Base-by-base conservation (phyloP, 148 eudicot species). In the Rhododendron kiyosumense region DNA sequence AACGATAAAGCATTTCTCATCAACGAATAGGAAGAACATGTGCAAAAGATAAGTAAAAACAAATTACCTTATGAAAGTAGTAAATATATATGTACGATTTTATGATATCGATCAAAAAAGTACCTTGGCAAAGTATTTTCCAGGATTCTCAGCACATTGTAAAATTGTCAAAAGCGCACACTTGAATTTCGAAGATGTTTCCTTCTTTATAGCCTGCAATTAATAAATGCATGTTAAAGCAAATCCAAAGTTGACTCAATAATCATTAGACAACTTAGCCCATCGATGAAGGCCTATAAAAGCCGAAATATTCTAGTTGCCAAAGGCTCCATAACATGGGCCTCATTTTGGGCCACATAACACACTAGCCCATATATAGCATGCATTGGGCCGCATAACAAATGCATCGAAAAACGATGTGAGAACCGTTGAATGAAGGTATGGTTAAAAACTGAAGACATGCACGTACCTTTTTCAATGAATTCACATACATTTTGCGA, bases 51-150 rank as follows among this genome's bases (percentile, higher is more conserved):
- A n/a, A 65, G 32, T 2, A 26, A 65, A n/a, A 65, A 10, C 17
- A 3, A 11, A 2, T 11, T 69, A 28, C 5, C 75, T 11, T 69
- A 69, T n/a, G 71, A 6, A 24, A 65, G 13, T 24, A 7, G 12
- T n/a, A n/a, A n/a, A n/a, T n/a, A 6, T n/a, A 36, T 36, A 2
- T 36, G 30, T n/a, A 65, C 8, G 1, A 7, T 24, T 20, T 24
- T 24, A 24, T 59, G 65, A 4, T 59, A 18, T 59, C 4, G 0
- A 36, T 36, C 0, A 36, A 28, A n/a, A n/a, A n/a, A n/a, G 34
- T 88, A 92, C 92, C 92, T 92, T 90, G 3, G 94, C 92, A 81
- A 89, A 92, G 83, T 88, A 92, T 38, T 43, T 83, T 14, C 54
- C 91, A 76, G 89, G 92, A 83, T 92, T 92, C 82, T 87, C 89